Conservation (phyloP, 1,139 yeast genomes). For the Yamadazyma membranifaciens region DNA sequence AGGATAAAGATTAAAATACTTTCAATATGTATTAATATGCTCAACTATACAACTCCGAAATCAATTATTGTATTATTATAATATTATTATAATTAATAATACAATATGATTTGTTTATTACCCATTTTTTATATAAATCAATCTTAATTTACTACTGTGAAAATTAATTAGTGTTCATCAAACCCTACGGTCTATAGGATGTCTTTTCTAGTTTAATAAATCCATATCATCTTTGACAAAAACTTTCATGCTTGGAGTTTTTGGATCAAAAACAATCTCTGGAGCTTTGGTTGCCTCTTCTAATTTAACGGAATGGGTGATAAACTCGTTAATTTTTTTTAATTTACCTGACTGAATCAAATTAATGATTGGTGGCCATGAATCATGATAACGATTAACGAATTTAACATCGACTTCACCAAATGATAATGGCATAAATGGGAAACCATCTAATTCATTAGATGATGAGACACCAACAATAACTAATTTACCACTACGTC, state of each 20-base stretch:
- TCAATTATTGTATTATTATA: slow-evolving; percentile 12
- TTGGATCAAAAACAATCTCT: slow-evolving; percentile 33
- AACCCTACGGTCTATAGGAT: neutral
- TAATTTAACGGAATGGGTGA: slow-evolving; percentile 75
- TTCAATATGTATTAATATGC: slow-evolving; percentile 2
- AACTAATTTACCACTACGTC: slow-evolving; percentile 21
- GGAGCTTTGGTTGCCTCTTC: slow-evolving; percentile 80
- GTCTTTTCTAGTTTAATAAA: slow-evolving; percentile 10
- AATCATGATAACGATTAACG: slow-evolving; percentile 59
- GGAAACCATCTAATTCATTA: slow-evolving; percentile 72
- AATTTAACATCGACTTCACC: slow-evolving; percentile 67
- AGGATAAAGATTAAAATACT: neutral
- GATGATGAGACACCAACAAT: slow-evolving; percentile 44
- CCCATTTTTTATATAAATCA: neutral
- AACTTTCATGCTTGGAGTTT: slow-evolving; percentile 18
- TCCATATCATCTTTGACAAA: slow-evolving; percentile 19
- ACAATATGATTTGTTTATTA: slow-evolving; percentile 4
- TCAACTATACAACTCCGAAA: slow-evolving; percentile 8
- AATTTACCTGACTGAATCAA: slow-evolving; percentile 35
- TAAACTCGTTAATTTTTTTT: slow-evolving; percentile 34
- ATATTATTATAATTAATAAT: slow-evolving; percentile 15
- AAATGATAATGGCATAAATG: slow-evolving; percentile 66
- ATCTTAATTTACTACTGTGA: neutral
- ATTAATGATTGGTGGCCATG: slow-evolving; percentile 47
- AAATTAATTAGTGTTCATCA: no score